Conservation (phyloP, 306 rosid species). For the Cotoneaster glaucophyllus region DNA sequence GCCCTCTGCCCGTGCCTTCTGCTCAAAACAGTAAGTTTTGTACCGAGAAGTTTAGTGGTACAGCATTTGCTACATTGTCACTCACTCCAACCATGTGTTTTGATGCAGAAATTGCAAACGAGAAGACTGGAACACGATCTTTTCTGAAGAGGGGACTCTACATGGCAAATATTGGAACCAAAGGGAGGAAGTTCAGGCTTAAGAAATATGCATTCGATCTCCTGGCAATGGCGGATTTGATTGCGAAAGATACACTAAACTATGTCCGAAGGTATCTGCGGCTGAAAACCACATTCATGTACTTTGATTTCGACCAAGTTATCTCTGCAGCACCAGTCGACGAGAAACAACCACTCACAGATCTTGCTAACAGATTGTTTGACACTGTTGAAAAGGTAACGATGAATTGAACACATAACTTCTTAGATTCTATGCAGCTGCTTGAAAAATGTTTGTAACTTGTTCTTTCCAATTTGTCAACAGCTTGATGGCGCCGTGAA, state of each 20-base stretch:
- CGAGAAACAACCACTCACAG: constrained; percentile 63
- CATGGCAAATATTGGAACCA: constrained; percentile 66
- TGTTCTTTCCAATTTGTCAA: neutral
- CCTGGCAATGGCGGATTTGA: constrained; percentile 76
- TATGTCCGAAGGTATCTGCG: constrained; percentile 79
- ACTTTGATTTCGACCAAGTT: constrained; percentile 76
- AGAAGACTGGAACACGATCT: constrained; percentile 77
- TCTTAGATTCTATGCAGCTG: neutral
- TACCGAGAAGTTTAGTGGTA: neutral
- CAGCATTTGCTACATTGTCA: neutral
- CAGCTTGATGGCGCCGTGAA: constrained; percentile 82
- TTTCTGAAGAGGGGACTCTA: constrained; percentile 60
- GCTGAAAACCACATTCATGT: constrained; percentile 73
- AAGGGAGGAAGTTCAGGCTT: constrained; percentile 66
- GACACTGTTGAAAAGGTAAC: constrained; percentile 78
- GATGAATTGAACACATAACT: no score
- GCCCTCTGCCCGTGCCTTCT: constrained; percentile 57
- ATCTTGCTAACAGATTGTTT: constrained; percentile 73
- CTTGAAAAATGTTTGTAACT: neutral
- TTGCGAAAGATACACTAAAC: constrained; percentile 60
- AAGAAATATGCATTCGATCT: constrained; percentile 78
- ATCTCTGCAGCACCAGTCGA: constrained; percentile 54
- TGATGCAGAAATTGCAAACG: constrained; percentile 60
- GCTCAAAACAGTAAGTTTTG: constrained; percentile 56
- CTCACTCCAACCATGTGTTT: constrained; percentile 1